phyloP scores from a whole-genome alignment of 1,284 basidiomycete genomes.

The Microstroma glucosiphilum region DNA sequence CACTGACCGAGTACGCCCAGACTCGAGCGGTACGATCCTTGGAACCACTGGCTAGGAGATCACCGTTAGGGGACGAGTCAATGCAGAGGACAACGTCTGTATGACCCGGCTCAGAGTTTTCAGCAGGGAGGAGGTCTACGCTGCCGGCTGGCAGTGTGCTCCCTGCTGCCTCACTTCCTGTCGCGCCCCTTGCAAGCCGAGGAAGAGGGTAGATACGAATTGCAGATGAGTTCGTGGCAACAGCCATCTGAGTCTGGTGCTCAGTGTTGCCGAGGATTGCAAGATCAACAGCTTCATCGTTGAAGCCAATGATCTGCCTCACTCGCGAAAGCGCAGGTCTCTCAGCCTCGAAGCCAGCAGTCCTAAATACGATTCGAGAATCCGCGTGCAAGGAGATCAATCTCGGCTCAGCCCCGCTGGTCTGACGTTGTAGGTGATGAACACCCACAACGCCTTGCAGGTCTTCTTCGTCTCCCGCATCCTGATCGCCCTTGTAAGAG shows the following conservation, averaged over 20 bases:
- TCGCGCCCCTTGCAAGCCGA: slow-evolving; percentile 2
- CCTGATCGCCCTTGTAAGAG: neutral
- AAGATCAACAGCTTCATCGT: slow-evolving; percentile 95
- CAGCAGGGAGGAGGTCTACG: slow-evolving; percentile 28
- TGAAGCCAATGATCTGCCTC: slow-evolving; percentile 82
- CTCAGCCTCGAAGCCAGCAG: slow-evolving; percentile 53
- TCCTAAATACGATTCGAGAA: slow-evolving; percentile 81
- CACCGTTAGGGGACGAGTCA: slow-evolving; percentile 63
- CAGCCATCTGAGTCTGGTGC: slow-evolving; percentile 63
- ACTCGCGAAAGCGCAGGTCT: slow-evolving; percentile 57
- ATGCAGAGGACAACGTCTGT: slow-evolving; percentile 84
- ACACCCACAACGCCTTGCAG: slow-evolving; percentile 39
- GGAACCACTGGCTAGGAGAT: slow-evolving; percentile 77
- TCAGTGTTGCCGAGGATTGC: slow-evolving; percentile 45
- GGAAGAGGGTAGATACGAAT: slow-evolving; percentile 71
- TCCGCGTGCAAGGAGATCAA: slow-evolving; percentile 82
- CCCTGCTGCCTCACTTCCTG: slow-evolving; percentile 17
- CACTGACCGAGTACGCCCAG: slow-evolving; percentile 59
- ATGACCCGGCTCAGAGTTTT: slow-evolving; percentile 55
- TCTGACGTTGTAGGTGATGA: slow-evolving; percentile 15
- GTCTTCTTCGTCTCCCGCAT: slow-evolving; percentile 26
- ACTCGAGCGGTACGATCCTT: slow-evolving; percentile 84
- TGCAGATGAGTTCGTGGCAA: slow-evolving; percentile 91
- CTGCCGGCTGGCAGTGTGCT: slow-evolving; percentile 9
- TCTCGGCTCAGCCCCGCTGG: neutral